Percentiles rank a stretch among this genome's conserved stretches.
Evolutionary conservation across 2,329 filamentous ascomycete species (phyloP).

Genomic region (Dothideomycetidae sp.): DNA sequence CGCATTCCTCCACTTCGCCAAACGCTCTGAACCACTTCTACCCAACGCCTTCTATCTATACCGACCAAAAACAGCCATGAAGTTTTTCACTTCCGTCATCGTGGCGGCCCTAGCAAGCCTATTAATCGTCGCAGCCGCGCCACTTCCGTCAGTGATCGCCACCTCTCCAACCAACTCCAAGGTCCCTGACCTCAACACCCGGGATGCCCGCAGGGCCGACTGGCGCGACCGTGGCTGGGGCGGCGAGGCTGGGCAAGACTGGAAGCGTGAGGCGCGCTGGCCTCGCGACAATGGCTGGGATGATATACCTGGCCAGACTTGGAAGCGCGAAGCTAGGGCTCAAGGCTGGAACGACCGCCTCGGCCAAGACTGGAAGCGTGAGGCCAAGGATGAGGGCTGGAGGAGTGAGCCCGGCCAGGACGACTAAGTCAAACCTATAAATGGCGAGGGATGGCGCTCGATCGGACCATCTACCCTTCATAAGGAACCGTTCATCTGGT

Average conservation of each 20-base stretch:
- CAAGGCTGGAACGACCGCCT: constrained; percentile 8
- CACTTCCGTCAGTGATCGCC: constrained; percentile 24
- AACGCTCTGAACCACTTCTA: too few species aligned
- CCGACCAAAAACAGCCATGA: constrained; percentile 18
- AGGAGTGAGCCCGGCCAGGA: too few species aligned
- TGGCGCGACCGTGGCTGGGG: constrained; percentile 22
- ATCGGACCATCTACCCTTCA: too few species aligned
- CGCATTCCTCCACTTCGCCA: too few species aligned
- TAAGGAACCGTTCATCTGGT: too few species aligned
- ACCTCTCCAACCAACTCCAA: constrained; percentile 26
- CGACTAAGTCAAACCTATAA: too few species aligned
- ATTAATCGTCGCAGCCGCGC: constrained; percentile 4
- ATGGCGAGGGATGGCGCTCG: too few species aligned
- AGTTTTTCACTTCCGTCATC: constrained; percentile 12
- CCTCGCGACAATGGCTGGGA: constrained; percentile 1
- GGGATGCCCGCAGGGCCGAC: constrained; percentile 12
- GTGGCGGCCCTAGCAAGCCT: constrained; percentile 8
- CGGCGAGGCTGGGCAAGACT: constrained; percentile 27
- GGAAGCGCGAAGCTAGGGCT: constrained; percentile 15
- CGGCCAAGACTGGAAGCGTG: constrained; percentile 3
- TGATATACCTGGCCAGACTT: constrained; percentile 10
- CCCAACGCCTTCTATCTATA: too few species aligned
- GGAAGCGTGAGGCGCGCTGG: constrained; percentile 15
- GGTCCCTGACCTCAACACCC: constrained; percentile 15
- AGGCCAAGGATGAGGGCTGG: constrained; percentile 4